Conservation (phyloP, 345 rosid genomes). For the Citropsis articulata region DNA sequence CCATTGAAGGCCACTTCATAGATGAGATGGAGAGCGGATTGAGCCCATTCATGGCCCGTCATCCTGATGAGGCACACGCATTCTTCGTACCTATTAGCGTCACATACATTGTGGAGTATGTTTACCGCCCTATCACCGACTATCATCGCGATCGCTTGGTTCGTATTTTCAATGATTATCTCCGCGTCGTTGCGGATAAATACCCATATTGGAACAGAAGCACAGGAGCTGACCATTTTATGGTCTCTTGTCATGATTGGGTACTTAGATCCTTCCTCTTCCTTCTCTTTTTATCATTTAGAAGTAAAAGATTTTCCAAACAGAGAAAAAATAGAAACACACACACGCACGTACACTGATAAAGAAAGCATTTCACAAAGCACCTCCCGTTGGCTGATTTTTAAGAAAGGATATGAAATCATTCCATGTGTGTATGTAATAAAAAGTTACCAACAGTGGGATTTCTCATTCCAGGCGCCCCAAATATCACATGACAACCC, state of each 20-base stretch:
- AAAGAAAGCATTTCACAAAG: too few species aligned
- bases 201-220: conserved; percentile 62
- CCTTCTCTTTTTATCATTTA: background rate
- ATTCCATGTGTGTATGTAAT: too few species aligned
- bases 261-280: conserved; percentile 16
- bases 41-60: conserved; percentile 35
- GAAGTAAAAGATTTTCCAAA: background rate
- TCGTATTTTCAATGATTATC: conserved; percentile 34
- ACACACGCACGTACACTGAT: background rate
- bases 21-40: conserved; percentile 36
- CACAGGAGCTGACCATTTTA: conserved; percentile 56
- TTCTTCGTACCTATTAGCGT: conserved; percentile 47
- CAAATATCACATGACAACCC: conserved; percentile 46
- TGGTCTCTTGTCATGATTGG: conserved; percentile 74
- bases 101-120: conserved; percentile 17
- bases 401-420: too few species aligned
- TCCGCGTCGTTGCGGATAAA: conserved; percentile 32
- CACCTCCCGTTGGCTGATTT: too few species aligned
- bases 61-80: conserved; percentile 40
- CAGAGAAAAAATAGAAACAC: too few species aligned
- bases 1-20: conserved; percentile 52
- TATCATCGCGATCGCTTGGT: conserved; percentile 21
- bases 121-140: conserved; percentile 31
- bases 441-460: too few species aligned
- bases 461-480: conserved; percentile 45